Percentiles rank a stretch among this genome's conserved stretches.
Conservation (phyloP, 73 alveolate genomes). For the Paramecium tetraurelia region DNA sequence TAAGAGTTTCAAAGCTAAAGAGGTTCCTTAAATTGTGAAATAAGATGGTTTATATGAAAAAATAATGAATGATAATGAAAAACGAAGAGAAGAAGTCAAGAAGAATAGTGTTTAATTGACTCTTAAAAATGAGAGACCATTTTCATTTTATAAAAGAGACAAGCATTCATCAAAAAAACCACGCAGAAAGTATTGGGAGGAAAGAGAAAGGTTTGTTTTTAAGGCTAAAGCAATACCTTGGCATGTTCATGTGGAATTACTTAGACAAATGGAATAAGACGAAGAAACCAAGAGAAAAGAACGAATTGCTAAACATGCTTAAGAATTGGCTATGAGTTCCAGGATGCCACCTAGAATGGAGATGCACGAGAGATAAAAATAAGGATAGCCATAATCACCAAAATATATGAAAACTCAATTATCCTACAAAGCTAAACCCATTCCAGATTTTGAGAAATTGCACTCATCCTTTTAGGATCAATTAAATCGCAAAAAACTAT, state of each 20-base stretch:
- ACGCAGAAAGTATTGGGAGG: constrained; percentile 46
- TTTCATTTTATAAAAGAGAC: constrained; percentile 72
- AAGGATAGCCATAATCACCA: constrained; percentile 51
- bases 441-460: constrained; percentile 91
- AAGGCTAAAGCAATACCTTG: constrained; percentile 93
- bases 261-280: constrained; percentile 70
- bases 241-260: constrained; percentile 76
- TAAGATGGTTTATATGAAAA: constrained; percentile 66
- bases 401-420: constrained; percentile 70
- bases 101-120: constrained; percentile 66
- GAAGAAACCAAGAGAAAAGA: constrained; percentile 79
- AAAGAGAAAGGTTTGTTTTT: constrained; percentile 70
- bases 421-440: constrained; percentile 82
- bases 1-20: constrained; percentile 68
- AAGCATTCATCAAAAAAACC: constrained; percentile 51
- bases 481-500: constrained; percentile 78
- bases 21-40: constrained; percentile 73
- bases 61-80: constrained; percentile 72
- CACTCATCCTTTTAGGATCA: constrained; percentile 81
- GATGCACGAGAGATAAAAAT: constrained; percentile 82
- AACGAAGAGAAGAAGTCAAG: constrained; percentile 76
- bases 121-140: constrained; percentile 74
- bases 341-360: constrained; percentile 97
- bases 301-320: constrained; percentile 89
- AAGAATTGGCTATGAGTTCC: constrained; percentile 79